Evolutionary conservation across 257 asterid species (phyloP).

Genomic region (Gardenia jasminoides): DNA sequence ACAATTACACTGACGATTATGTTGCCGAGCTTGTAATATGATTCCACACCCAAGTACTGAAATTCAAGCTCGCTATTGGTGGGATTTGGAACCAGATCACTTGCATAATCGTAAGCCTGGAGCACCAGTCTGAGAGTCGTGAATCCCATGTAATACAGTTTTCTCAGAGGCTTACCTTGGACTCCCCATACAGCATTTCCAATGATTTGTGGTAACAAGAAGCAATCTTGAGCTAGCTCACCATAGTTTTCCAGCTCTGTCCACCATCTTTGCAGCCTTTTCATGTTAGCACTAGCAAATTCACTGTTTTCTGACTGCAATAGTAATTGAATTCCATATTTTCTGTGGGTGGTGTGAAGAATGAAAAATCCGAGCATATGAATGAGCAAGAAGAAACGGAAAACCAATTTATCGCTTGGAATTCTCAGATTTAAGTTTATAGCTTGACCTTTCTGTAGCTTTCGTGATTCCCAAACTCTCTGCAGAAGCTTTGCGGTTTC

Average conservation of each 20-base stretch:
- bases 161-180: constrained; percentile 16
- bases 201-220: constrained; percentile 28
- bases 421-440: constrained; percentile 5
- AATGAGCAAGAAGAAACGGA: background rate
- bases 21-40: constrained; percentile 13
- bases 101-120: constrained; percentile 15
- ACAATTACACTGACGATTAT: background rate
- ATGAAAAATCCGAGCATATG: constrained; percentile 13
- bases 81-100: constrained; percentile 22
- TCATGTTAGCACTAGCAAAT: background rate
- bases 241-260: constrained; percentile 12
- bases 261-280: constrained; percentile 17
- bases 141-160: constrained; percentile 20
- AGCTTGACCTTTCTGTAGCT: background rate
- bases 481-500: constrained; percentile 9
- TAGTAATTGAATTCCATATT: background rate
- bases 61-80: background rate
- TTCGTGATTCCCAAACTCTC: background rate
- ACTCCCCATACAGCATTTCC: constrained; percentile 19
- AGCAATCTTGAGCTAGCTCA: constrained; percentile 20
- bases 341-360: background rate
- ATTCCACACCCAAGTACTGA: constrained; percentile 14
- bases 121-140: constrained; percentile 16
- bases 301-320: background rate
- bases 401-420: constrained; percentile 14